phyloP scores from a whole-genome alignment of 495 filamentous ascomycete genomes.

The Trichoderma parareesei region DNA sequence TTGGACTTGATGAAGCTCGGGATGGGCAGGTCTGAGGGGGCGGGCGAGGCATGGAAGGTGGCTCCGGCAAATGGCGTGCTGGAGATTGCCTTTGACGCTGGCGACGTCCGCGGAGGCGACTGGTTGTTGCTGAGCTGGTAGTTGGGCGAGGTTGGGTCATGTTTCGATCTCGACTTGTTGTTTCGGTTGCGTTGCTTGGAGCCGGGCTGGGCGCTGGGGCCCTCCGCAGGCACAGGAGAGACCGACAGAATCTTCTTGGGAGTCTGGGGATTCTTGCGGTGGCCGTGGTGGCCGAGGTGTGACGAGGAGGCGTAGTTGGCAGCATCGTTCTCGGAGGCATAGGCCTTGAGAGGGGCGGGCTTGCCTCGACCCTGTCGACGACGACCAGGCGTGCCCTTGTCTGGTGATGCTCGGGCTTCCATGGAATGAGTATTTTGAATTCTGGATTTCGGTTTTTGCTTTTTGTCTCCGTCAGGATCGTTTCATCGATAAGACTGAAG shows the following conservation, averaged over 20 bases:
- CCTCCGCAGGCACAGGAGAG: conserved; percentile 16
- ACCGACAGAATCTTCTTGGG: conserved; percentile 26
- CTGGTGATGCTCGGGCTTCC: not conserved
- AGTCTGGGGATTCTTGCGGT: conserved; percentile 25
- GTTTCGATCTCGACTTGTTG: conserved; percentile 26
- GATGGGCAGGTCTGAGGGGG: conserved; percentile 84
- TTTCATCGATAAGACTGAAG: no score
- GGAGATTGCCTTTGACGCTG: conserved; percentile 26
- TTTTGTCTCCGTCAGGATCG: no score
- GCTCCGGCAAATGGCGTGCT: conserved; percentile 77
- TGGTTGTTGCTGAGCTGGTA: conserved; percentile 31
- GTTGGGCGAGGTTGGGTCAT: conserved; percentile 21
- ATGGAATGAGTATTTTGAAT: not conserved
- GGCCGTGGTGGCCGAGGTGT: conserved; percentile 14
- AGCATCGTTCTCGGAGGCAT: conserved; percentile 44
- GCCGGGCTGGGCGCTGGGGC: not conserved
- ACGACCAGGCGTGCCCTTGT: conserved; percentile 31
- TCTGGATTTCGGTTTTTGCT: no score
- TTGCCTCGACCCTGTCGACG: conserved; percentile 25
- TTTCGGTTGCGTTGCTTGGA: conserved; percentile 28
- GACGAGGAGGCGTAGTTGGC: conserved; percentile 15
- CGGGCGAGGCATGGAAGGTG: conserved; percentile 92
- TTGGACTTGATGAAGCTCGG: conserved; percentile 85
- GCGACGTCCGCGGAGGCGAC: conserved; percentile 31
- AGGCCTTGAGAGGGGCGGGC: conserved; percentile 30